Evolutionary conservation across 1,139 yeast genomes (phyloP).

Genomic region (Suhomyces choctaworum): DNA sequence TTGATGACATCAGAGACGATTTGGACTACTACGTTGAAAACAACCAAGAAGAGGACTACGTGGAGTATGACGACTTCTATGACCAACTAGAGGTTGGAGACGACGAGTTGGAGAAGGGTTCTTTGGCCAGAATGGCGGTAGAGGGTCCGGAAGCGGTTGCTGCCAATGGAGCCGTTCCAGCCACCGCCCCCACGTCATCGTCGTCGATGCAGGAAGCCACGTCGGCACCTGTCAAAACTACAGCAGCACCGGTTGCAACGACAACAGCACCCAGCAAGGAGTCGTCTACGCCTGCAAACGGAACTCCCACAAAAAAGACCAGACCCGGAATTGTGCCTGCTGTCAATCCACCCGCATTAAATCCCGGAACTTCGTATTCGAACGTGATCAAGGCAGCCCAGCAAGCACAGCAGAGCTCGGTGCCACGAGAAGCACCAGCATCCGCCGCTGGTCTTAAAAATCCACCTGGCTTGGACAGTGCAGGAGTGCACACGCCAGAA

Average conservation of each 20-base stretch:
- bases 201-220: slow-evolving; percentile 14
- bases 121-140: slow-evolving; percentile 43
- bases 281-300: slow-evolving; percentile 6
- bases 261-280: slow-evolving; percentile 19
- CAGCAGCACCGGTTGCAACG: slow-evolving; percentile 16
- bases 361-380: slow-evolving; percentile 21
- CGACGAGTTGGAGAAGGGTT: slow-evolving; percentile 51
- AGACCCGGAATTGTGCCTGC: slow-evolving; percentile 17
- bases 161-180: slow-evolving; percentile 16
- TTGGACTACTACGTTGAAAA: slow-evolving; percentile 92
- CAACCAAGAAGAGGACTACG: slow-evolving; percentile 93
- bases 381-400: slow-evolving; percentile 25
- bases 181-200: slow-evolving; percentile 9
- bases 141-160: slow-evolving; percentile 23
- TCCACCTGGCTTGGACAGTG: slow-evolving; percentile 10
- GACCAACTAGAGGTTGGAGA: slow-evolving; percentile 72
- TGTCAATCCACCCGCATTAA: slow-evolving; percentile 21
- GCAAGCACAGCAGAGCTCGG: slow-evolving; percentile 9
- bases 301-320: slow-evolving; percentile 18
- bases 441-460: slow-evolving; percentile 14
- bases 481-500: slow-evolving; percentile 3
- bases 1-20: slow-evolving; percentile 83
- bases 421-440: slow-evolving; percentile 8
- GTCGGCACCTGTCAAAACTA: slow-evolving; percentile 12
- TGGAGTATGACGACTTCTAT: slow-evolving; percentile 92